Percentiles rank a stretch among this genome's conserved stretches.
Conservation (phyloP, 352 stramenopile genomes). For the Phytopythium cucurbitacearum region DNA sequence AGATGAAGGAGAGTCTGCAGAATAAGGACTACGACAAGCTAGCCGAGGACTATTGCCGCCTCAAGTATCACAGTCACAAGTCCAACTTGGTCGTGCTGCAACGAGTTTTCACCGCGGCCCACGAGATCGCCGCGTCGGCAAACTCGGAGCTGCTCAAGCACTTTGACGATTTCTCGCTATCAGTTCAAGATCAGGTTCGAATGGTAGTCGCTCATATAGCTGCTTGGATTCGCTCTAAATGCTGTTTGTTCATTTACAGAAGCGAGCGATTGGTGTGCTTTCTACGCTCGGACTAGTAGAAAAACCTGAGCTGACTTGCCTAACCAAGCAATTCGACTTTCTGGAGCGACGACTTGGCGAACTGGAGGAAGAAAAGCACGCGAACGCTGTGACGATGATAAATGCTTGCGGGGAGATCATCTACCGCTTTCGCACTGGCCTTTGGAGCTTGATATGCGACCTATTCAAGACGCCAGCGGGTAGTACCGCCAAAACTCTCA, state of each 20-base stretch:
- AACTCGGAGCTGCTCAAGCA: conserved; percentile 56
- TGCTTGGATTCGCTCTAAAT: not conserved
- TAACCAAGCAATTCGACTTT: conserved; percentile 66
- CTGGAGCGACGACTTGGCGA: conserved; percentile 41
- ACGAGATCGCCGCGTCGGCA: conserved; percentile 53
- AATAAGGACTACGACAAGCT: conserved; percentile 69
- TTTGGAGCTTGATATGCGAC: conserved; percentile 77
- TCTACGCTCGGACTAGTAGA: conserved; percentile 52
- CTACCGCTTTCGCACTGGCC: conserved; percentile 55
- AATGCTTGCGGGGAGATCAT: conserved; percentile 49
- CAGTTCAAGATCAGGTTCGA: conserved; percentile 50
- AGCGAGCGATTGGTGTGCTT: conserved; percentile 53
- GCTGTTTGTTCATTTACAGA: conserved; percentile 18
- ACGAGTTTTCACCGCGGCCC: conserved; percentile 45
- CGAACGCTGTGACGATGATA: conserved; percentile 29
- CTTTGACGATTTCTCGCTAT: conserved; percentile 60
- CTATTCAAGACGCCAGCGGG: conserved; percentile 49
- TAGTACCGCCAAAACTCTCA: conserved; percentile 11
- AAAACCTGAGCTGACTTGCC: conserved; percentile 60
- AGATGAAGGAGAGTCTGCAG: conserved; percentile 68
- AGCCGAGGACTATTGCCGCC: conserved; percentile 59
- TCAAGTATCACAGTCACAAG: conserved; percentile 68
- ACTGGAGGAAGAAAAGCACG: conserved; percentile 19
- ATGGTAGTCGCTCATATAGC: not conserved
- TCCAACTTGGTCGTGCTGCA: conserved; percentile 54